Evolutionary conservation across 2,329 filamentous ascomycete species (phyloP).

Genomic region (Fusarium sp.): DNA sequence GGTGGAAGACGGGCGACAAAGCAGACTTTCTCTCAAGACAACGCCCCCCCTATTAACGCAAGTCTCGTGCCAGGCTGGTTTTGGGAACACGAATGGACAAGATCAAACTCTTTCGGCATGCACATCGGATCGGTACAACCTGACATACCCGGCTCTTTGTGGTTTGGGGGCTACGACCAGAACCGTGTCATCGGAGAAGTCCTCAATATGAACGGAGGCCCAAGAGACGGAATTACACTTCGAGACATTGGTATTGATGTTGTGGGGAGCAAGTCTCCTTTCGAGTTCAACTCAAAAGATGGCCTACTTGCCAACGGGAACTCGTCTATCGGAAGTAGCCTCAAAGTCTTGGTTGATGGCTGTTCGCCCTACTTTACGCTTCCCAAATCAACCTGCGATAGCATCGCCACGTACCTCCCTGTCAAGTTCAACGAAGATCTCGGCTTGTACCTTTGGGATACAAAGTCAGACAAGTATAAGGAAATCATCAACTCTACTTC

Average conservation of each 20-base stretch:
- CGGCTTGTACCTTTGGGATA: conserved; percentile 6
- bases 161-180: conserved; percentile 16
- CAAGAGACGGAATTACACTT: conserved; percentile 9
- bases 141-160: not conserved
- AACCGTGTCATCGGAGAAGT: conserved; percentile 15
- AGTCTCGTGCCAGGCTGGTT: conserved; percentile 10
- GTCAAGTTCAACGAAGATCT: not conserved
- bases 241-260: conserved; percentile 4
- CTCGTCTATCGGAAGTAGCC: not conserved
- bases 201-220: conserved; percentile 4
- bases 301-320: not conserved
- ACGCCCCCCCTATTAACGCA: not conserved
- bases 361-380: conserved; percentile 13
- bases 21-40: not conserved
- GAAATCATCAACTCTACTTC: conserved; percentile 1
- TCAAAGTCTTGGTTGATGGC: conserved; percentile 15
- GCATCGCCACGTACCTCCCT: not conserved
- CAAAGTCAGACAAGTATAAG: not conserved
- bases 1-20: not conserved
- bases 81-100: conserved; percentile 1
- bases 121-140: conserved; percentile 9
- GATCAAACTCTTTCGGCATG: conserved; percentile 12
- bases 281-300: not conserved
- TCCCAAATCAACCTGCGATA: conserved; percentile 13
- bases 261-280: not conserved